Evolutionary conservation across 1,284 basidiomycete species (phyloP), one percentile per base, ranked within the genome.

Genomic region (Puccinia sorghi): DNA sequence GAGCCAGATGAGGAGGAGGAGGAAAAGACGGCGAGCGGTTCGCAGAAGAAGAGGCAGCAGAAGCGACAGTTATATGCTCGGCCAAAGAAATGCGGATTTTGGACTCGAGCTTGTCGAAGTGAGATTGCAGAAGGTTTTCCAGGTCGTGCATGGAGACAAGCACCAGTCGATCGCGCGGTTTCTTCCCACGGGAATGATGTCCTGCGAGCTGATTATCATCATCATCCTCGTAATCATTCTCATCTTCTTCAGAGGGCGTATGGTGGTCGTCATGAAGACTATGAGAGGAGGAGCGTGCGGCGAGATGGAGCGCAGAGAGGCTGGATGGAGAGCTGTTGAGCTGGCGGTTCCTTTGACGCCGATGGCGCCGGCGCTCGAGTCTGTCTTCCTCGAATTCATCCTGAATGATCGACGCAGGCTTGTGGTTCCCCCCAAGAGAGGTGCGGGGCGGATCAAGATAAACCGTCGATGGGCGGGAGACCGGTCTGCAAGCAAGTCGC

Each of bases 391-490:
- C 74, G 37, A 63, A 37, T 37, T 74, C 72, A 37, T 77, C 64
- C 46, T 77, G 74, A 22, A 77, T 77, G 32, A 77, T 77, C 15
- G 74, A 77, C 7, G 74, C 74, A 13, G 74, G 74, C 56, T 67
- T 77, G 27, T 76, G 48, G 63, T 66, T 66, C 4, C 48, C 37
- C 1, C 56, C 63, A n/a, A 73, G 39, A 13, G 56, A 50, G n/a
- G 48, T 63, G 1, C 22, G 32, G 17, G 37, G 43, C n/a, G 72
- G 20, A 39, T 64, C 43, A 43, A 75, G 61, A 7, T 66, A 48
- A 17, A 43, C 8, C 20, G 63, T 64, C 12, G 50, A 7, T 11
- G 27, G 41, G 25, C 59, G 7, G 3, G 59, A 32, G 43, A 37
- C n/a, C 41, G 48, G 9, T 50, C n/a, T 8, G 17, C 20, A 0